Percentiles rank a stretch among this genome's conserved stretches.
These are phyloP conservation scores for Penicillium sp. DNA, from an alignment of 2,329 filamentous ascomycete species.

Conservation along the genomic window DNA sequence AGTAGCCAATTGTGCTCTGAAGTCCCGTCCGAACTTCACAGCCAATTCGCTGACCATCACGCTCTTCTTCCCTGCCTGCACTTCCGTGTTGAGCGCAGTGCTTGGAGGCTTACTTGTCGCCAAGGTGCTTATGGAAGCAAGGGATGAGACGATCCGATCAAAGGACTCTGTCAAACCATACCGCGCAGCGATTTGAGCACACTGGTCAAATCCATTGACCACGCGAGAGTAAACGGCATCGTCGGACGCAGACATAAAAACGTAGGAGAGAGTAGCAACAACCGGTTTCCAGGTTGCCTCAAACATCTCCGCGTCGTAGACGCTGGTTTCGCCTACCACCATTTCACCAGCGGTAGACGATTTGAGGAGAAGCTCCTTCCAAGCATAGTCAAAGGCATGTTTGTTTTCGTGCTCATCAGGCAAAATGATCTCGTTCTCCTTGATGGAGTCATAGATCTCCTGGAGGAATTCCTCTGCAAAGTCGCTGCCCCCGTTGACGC, in stretches of 20 bases:
- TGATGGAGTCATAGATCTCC: constrained; percentile 89
- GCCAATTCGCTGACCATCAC: constrained; percentile 99
- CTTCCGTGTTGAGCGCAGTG: constrained; percentile 90
- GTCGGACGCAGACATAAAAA: constrained; percentile 98
- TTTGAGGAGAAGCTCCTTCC: constrained; percentile 92
- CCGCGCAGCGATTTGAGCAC: constrained; percentile 86
- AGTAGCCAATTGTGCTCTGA: constrained; percentile 90
- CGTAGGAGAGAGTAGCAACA: constrained; percentile 91
- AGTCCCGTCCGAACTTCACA: constrained; percentile 92
- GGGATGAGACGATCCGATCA: constrained; percentile 88
- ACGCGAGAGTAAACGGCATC: constrained; percentile 94
- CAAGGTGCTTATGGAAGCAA: constrained; percentile 89
- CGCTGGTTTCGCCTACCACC: constrained; percentile 83
- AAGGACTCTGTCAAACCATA: constrained; percentile 84
- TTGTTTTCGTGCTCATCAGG: constrained; percentile 97
- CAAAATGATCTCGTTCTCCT: constrained; percentile 90
- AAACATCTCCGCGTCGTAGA: constrained; percentile 98
- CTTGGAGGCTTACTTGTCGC: constrained; percentile 77
- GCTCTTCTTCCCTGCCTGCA: constrained; percentile 87
- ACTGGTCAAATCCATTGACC: constrained; percentile 94
- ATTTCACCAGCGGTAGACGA: constrained; percentile 76
- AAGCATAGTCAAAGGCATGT: constrained; percentile 95
- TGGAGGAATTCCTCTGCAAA: constrained; percentile 84
- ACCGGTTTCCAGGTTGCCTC: constrained; percentile 94
- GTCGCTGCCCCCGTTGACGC: constrained; percentile 83